Evolutionary conservation across 2,329 filamentous ascomycete genomes (phyloP).

Genomic region (Colletotrichum falcatum): DNA sequence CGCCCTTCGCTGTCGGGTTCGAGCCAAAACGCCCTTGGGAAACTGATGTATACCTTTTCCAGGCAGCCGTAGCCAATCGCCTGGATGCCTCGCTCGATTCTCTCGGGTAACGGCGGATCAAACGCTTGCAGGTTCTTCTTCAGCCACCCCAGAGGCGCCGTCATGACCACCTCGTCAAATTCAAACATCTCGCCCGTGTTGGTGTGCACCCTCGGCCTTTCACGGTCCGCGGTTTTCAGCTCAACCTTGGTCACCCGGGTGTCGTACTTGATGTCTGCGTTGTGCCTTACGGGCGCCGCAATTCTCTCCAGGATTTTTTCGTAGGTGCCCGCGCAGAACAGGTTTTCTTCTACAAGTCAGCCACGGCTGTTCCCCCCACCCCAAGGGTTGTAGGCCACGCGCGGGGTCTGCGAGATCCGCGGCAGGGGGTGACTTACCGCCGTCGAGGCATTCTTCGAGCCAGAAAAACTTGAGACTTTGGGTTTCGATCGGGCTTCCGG

Average conservation of each 20-base stretch:
- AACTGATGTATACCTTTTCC: constrained; percentile 79
- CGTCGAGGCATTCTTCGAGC: constrained; percentile 82
- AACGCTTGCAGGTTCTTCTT: constrained; percentile 70
- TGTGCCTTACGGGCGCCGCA: constrained; percentile 66
- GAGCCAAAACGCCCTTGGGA: constrained; percentile 81
- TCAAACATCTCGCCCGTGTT: constrained; percentile 57
- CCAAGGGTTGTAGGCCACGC: background rate
- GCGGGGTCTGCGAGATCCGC: background rate
- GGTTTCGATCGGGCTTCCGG: constrained; percentile 71
- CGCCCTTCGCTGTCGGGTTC: constrained; percentile 53
- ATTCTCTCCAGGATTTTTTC: constrained; percentile 69
- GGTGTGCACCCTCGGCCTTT: constrained; percentile 57
- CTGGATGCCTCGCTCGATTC: constrained; percentile 70
- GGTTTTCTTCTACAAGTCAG: constrained; percentile 59
- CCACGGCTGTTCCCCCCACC: background rate
- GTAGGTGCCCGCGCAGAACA: constrained; percentile 71
- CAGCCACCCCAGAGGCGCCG: constrained; percentile 76
- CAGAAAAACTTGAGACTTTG: constrained; percentile 83
- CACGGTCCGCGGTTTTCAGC: constrained; percentile 46
- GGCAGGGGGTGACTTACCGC: constrained; percentile 62
- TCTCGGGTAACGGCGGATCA: constrained; percentile 67
- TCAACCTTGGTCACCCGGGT: constrained; percentile 61
- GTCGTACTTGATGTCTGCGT: constrained; percentile 65
- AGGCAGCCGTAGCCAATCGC: constrained; percentile 77
- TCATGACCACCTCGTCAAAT: constrained; percentile 78